Conservation (phyloP, 23 red algal species). For the Pyropia haitanensis region DNA sequence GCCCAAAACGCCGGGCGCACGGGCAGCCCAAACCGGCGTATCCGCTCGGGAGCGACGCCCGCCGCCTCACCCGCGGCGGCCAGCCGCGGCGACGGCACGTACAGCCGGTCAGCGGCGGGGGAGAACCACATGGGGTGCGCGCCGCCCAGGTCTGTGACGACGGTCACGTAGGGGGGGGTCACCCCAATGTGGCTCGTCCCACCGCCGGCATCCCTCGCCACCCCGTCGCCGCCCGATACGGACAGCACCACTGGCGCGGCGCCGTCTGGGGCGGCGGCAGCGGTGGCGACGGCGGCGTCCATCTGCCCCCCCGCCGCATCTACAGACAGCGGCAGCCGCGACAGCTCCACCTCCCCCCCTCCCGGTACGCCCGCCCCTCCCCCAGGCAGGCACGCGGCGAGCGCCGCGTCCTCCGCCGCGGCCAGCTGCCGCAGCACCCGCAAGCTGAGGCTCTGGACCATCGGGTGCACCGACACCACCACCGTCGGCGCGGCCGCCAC, state of each 20-base stretch:
- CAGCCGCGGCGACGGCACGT: slow-evolving; percentile 52
- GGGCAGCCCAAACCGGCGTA: slow-evolving; percentile 53
- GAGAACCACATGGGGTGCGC: slow-evolving; percentile 75
- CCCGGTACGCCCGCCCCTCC: too few relatives aligned
- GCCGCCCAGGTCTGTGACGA: slow-evolving; percentile 70
- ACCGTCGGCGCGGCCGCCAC: slow-evolving; percentile 19
- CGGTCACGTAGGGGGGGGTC: slow-evolving; percentile 55
- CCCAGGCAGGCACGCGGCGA: too few relatives aligned
- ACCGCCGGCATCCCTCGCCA: too few relatives aligned
- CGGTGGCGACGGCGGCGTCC: too few relatives aligned
- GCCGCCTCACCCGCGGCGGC: slow-evolving; percentile 15
- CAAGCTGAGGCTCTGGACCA: slow-evolving; percentile 58
- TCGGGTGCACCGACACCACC: slow-evolving; percentile 64
- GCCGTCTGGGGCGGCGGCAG: too few relatives aligned
- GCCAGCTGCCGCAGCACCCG: slow-evolving; percentile 40
- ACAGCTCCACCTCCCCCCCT: too few relatives aligned
- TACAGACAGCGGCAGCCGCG: too few relatives aligned
- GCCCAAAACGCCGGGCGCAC: slow-evolving; percentile 54
- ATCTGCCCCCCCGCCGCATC: too few relatives aligned
- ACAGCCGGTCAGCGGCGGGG: slow-evolving; percentile 42
- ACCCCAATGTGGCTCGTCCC: not conserved
- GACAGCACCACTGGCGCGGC: too few relatives aligned
- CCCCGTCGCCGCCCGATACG: too few relatives aligned
- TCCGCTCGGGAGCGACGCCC: slow-evolving; percentile 18
- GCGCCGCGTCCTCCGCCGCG: too few relatives aligned